These are phyloP conservation scores for Thalassiosira allenii DNA, from an alignment of 352 stramenopile species.

Conservation along the genomic window DNA sequence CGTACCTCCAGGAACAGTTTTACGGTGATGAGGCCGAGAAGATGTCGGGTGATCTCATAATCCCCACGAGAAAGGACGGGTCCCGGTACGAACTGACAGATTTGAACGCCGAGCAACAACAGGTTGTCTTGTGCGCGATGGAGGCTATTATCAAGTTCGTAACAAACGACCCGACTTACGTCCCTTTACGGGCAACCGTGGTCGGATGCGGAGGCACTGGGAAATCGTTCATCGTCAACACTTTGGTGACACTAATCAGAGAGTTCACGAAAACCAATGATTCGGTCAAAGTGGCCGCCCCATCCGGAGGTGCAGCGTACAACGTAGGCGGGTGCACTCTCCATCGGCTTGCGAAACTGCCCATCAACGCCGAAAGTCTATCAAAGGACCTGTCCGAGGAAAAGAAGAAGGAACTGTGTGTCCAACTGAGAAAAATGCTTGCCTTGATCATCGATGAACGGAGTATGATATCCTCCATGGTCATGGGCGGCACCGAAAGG, in stretches of 20 bases:
- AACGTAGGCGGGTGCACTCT: constrained; percentile 37
- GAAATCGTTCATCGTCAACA: constrained; percentile 45
- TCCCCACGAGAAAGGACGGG: not conserved
- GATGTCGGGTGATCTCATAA: not conserved
- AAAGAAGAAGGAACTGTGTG: not conserved
- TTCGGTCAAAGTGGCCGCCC: constrained; percentile 26
- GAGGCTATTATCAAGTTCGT: constrained; percentile 2
- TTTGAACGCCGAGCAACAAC: not conserved
- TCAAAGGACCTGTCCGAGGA: not conserved
- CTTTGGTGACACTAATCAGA: constrained; percentile 24
- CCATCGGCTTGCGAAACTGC: not conserved
- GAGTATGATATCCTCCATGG: constrained; percentile 24
- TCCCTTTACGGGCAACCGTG: constrained; percentile 28
- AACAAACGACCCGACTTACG: constrained; percentile 17
- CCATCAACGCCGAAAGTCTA: too few relatives aligned
- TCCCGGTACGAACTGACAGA: not conserved
- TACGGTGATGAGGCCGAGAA: not conserved
- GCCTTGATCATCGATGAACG: constrained; percentile 26
- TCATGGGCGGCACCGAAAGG: not conserved
- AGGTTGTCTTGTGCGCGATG: not conserved
- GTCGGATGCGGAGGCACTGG: constrained; percentile 25
- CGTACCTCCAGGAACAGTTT: not conserved
- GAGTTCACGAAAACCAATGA: constrained; percentile 8
- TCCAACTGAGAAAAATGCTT: constrained; percentile 8
- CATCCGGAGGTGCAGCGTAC: constrained; percentile 28